Evolutionary conservation across 352 stramenopile species (phyloP), one percentile per base, ranked within the genome.

Genomic region (Pythium phragmitis): DNA sequence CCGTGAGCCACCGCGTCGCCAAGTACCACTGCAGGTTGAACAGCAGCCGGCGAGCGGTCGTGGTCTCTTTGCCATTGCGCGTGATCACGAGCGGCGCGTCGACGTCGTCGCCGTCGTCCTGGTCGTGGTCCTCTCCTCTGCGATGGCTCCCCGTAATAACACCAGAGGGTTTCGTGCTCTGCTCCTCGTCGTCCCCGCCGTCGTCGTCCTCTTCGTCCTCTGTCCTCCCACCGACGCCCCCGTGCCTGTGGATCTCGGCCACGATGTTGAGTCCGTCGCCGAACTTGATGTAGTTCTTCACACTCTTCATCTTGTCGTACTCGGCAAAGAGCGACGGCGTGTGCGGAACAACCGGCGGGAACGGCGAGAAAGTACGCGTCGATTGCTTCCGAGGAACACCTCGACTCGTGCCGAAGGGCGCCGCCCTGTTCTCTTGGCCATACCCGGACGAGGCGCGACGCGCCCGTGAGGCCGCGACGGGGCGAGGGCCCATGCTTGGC

Each of bases 21-120:
- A 92, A 63, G 43, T 80, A 79, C 79, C 81, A 92, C 62, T 91
- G 79, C 51, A 92, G 58, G 49, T 87, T 87, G 66, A 90, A 85
- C 23, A 91, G 54, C 60, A 92, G 37, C 17, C 81, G 72, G 13
- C 78, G 69, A 0, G 78, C 81, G 4, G 79, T 91, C 63, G 74
- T 88, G 1, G 75, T 73, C 57, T 79, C 73, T 50, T 77, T 75
- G 23, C 63, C 70, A 33, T 67, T 68, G 19, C 63, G 56, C 34
- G 65, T 56, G 65, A 81, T 77, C 33, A 67, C 49, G 34, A 76
- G 67, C 39, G 61, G 63, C 1, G 42, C 63, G n/a, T 64, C 46
- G 33, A 67, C 60, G 11, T 48, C 60, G 57, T 43, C 59, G 19
- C n/a, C 42, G 1, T 19, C 48, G 9, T 55, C 30, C 21, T 60